A percentile compares a stretch with the other conserved stretches of the same genome.
Evolutionary conservation across 805 yeast species (phyloP).

Genomic region (Zygosaccharomyces bailii): DNA sequence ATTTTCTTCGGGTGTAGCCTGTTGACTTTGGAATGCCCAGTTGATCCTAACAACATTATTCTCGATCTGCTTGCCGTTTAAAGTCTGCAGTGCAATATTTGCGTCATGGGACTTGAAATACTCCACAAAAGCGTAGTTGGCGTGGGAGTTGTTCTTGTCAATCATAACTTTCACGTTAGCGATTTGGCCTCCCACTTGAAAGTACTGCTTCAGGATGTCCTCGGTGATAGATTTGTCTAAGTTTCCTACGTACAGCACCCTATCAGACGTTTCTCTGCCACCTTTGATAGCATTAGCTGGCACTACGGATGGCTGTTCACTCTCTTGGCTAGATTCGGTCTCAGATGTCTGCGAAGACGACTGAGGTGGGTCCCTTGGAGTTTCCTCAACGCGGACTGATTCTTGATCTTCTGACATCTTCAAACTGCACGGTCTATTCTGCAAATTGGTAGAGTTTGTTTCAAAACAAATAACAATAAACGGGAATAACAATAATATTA

Average conservation of each 20-base stretch:
- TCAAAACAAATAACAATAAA: neutral
- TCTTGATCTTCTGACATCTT: slow-evolving; percentile 6
- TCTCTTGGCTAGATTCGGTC: slow-evolving; percentile 6
- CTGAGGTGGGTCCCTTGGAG: slow-evolving; percentile 8
- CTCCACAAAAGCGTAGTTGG: slow-evolving; percentile 82
- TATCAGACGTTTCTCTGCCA: slow-evolving; percentile 74
- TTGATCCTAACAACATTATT: slow-evolving; percentile 60
- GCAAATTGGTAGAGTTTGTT: neutral
- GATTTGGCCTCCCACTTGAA: slow-evolving; percentile 59
- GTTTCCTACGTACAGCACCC: slow-evolving; percentile 74
- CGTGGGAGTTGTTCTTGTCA: slow-evolving; percentile 71
- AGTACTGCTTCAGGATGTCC: slow-evolving; percentile 56
- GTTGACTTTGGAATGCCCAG: slow-evolving; percentile 83
- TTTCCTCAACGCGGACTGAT: neutral
- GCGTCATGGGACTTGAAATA: slow-evolving; percentile 59
- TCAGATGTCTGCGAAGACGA: slow-evolving; percentile 5
- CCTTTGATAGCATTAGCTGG: slow-evolving; percentile 77
- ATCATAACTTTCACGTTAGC: slow-evolving; percentile 64
- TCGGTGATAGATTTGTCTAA: slow-evolving; percentile 64
- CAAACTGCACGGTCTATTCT: neutral
- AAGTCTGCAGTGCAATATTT: slow-evolving; percentile 53
- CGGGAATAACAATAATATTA: slow-evolving; percentile 2
- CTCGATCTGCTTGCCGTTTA: slow-evolving; percentile 57
- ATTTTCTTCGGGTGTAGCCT: slow-evolving; percentile 53
- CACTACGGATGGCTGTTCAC: slow-evolving; percentile 28